Conservation (phyloP, 208 protist genomes). For the Herpetomonas tarakana region DNA sequence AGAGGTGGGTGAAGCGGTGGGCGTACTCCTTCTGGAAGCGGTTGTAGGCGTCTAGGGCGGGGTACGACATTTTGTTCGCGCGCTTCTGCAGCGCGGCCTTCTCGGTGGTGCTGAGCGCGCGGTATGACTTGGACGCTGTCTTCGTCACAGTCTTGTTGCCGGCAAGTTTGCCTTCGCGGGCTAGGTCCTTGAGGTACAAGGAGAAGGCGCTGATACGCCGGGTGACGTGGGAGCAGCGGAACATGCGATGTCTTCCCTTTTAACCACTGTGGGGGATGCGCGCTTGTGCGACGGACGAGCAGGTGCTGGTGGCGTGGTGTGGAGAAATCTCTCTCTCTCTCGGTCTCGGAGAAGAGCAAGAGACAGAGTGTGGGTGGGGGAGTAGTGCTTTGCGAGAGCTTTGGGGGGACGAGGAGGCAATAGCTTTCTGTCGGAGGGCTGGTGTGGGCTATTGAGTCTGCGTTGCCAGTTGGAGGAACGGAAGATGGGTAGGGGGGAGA, state of each 20-base stretch:
- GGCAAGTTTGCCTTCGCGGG: conserved; percentile 24
- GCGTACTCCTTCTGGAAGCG: conserved; percentile 63
- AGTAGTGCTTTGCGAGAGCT: no score
- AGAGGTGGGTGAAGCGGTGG: conserved; percentile 47
- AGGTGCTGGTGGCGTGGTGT: no score
- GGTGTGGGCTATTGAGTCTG: no score
- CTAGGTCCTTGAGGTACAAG: conserved; percentile 57
- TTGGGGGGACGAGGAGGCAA: no score
- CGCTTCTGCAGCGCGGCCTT: conserved; percentile 33
- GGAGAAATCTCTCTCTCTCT: no score
- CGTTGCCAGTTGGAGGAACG: no score
- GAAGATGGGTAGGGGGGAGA: no score
- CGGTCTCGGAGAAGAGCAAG: no score
- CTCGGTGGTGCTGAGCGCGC: conserved; percentile 32
- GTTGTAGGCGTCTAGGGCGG: conserved; percentile 69
- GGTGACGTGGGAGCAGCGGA: conserved; percentile 27
- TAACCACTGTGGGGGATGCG: no score
- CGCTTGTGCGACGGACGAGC: conserved; percentile 2
- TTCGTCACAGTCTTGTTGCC: conserved; percentile 12
- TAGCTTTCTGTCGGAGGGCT: no score
- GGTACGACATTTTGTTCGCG: conserved; percentile 38
- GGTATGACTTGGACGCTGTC: conserved; percentile 37
- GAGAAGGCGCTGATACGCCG: conserved; percentile 62
- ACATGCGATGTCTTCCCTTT: no score
- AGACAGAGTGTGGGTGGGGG: no score